A percentile compares a stretch with the other conserved stretches of the same genome.
phyloP scores from a whole-genome alignment of 2,329 filamentous ascomycete species.

The Nemania sp. region DNA sequence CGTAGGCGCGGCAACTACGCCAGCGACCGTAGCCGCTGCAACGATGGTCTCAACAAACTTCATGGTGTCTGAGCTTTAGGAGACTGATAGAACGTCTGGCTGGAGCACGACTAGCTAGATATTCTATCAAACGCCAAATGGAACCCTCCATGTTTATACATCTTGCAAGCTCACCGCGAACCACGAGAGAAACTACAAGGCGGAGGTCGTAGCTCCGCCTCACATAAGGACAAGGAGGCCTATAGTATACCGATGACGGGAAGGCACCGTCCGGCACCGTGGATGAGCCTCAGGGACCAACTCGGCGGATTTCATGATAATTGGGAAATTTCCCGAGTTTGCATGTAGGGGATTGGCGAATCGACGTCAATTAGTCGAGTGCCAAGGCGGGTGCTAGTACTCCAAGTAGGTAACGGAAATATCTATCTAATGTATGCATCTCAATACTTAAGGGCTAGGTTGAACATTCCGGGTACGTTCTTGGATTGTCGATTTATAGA shows the following conservation, averaged over 20 bases:
- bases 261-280: not conserved
- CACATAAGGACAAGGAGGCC: constrained; percentile 40
- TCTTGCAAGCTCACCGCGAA: constrained; percentile 12
- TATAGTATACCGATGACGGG: constrained; percentile 34
- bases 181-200: constrained; percentile 7
- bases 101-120: not conserved
- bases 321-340: not conserved
- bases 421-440: not conserved
- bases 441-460: not conserved
- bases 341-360: not conserved
- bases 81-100: not conserved
- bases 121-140: not conserved
- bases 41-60: constrained; percentile 51
- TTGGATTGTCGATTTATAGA: not conserved
- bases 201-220: constrained; percentile 48
- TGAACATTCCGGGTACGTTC: not conserved
- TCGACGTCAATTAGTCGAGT: constrained; percentile 1
- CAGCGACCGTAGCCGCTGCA: constrained; percentile 47
- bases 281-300: constrained; percentile 27
- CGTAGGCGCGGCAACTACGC: constrained; percentile 50
- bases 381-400: constrained; percentile 19
- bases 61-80: constrained; percentile 45
- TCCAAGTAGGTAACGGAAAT: constrained; percentile 11
- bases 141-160: constrained; percentile 17
- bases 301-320: not conserved